phyloP scores from a whole-genome alignment of 73 alveolate genomes.

The Tetrahymena elliotti region DNA sequence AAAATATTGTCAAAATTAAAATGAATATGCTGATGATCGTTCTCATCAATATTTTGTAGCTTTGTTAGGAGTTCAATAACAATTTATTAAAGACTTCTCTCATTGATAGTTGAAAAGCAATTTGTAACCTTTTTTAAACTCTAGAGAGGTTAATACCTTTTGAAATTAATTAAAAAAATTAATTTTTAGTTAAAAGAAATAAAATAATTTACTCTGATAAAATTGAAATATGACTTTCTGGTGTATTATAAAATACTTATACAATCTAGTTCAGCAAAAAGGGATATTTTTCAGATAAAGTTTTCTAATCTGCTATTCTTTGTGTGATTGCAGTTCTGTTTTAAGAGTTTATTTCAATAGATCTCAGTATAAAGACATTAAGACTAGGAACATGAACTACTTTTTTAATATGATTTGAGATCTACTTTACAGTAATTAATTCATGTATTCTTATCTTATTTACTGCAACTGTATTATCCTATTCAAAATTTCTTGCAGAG shows the following conservation, averaged over 20 bases:
- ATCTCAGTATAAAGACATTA: not conserved
- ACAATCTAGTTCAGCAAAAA: not conserved
- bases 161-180: not conserved
- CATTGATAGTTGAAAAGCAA: not conserved
- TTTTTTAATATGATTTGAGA: not conserved
- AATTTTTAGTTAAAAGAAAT: not conserved
- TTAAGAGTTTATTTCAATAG: not conserved
- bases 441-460: not conserved
- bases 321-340: not conserved
- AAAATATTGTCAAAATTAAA: not conserved
- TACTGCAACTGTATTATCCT: not conserved
- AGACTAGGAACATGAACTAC: not conserved
- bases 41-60: not conserved
- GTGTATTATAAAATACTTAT: not conserved
- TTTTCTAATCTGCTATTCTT: not conserved
- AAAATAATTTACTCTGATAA: not conserved
- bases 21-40: not conserved
- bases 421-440: not conserved
- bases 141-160: not conserved
- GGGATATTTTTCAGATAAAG: not conserved
- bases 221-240: not conserved
- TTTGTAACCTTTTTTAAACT: not conserved
- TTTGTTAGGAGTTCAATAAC: not conserved
- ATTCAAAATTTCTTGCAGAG: not conserved
- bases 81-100: not conserved